Evolutionary conservation across 192 early-diverging fungal genomes (phyloP), one percentile per base, ranked within the genome.

Genomic region (Backusella tuberculispora): DNA sequence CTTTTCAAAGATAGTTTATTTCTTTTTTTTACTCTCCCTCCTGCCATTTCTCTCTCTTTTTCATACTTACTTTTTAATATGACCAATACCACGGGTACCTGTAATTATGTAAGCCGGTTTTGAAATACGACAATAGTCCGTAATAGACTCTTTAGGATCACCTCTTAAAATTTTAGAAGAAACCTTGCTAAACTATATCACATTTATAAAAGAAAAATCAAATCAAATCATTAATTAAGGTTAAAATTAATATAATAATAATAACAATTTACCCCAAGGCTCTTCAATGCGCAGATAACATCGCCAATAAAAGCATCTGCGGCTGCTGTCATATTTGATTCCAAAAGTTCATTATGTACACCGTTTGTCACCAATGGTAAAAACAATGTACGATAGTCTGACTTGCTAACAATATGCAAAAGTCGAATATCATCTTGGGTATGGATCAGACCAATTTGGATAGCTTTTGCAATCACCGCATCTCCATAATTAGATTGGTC

Each of bases 131-230:
- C 70, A 77, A 56, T 66, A 77, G 72, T 77, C 76, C 3, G 60
- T 64, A 1, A 72, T 64, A 17, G 76, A 77, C 29, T 72, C 29
- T 42, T 77, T 77, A 14, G 76, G 76, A 47, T 77, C 68, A 40
- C 76, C 76, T 46, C 56, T n/a, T 13, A 72, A 12, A 40, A 29
- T 19, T 66, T 77, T 69, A 38, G 70, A 48, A 13, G 17, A 47
- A 15, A 77, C 63, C 12, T 77, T 65, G 29, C 66, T n/a, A 48
- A 77, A 77, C 75, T 77, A 71, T 17, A 53, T 53, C 21, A 9
- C 7, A 53, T 53, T 19, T 3, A 53, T 9, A 21, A 56, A 10
- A 41, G 10, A 43, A 6, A 67, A 24, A 44, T 41, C 17, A 21
- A 56, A 56, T 0, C 7, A 24, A 7, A 12, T 9, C 29, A 34